Evolutionary conservation across 768 basidiomycete genomes (phyloP), one percentile per base, ranked within the genome.

Genomic region (Suillus discolor): DNA sequence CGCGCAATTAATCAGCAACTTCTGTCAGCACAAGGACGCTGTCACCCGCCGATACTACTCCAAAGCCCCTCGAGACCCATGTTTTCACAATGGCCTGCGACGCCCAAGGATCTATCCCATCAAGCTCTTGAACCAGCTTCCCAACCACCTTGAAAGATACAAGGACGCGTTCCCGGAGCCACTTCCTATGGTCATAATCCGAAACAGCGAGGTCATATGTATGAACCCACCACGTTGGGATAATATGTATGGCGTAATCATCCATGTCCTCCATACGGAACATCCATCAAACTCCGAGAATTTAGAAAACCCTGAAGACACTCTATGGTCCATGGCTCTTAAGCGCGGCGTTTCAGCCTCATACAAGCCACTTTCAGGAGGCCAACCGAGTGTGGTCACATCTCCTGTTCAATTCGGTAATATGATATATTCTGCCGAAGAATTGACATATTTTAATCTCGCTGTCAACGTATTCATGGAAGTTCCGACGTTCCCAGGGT

Each of bases 391-490:
- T 7, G 16, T 61, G 18, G 16, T 7, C 5, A 60, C 36, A 6
- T 51, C 23, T 18, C 23, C 38, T 1, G 16, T 41, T 9, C 38
- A 18, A 41, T 36, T 55, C 20, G 54, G 54, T 7, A 55, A 55
- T 11, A 39, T 65, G 11, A 1, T 44, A 2, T 73, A 75, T 31
- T 18, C 38, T 15, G 5, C 9, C 13, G 66, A 72, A 55, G 64
- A 71, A 6, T 57, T 68, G 34, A 64, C 67, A 8, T 0, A 68
- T 15, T 66, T 69, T 20, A 57, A 62, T 13, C 72, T 72, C 18
- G 72, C 75, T 20, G 68, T 75, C 2, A 77, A 77, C 53, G 55
- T 75, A 0, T 75, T 75, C 34, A 11, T 71, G 20, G 70, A 75
- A 59, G 0, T 60, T 1, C 42, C 61, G 6, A 39, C 23, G n/a